Evolutionary conservation across 331 rosid genomes (phyloP).

Genomic region (Quercus tomentella): DNA sequence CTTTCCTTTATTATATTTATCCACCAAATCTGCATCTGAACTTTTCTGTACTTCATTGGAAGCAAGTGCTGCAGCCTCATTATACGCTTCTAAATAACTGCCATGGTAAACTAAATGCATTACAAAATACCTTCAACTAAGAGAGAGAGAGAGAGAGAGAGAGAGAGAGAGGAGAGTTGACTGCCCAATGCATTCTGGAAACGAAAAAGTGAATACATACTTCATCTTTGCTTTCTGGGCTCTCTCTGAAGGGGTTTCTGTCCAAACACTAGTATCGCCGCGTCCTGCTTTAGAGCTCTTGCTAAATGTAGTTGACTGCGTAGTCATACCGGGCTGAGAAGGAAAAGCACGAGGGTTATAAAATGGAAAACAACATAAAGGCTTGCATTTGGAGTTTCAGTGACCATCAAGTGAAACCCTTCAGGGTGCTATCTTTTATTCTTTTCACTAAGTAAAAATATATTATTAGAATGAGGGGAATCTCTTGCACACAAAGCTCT

Average conservation of each 20-base stretch:
- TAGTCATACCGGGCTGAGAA: constrained; percentile 79
- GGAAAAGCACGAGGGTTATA: background rate
- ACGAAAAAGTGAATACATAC: constrained; percentile 30
- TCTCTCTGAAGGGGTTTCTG: constrained; percentile 84
- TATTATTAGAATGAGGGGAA: too few species aligned
- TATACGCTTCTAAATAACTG: constrained; percentile 94
- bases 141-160: background rate
- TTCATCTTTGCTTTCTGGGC: constrained; percentile 90
- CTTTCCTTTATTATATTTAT: constrained; percentile 72
- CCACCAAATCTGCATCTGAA: constrained; percentile 81
- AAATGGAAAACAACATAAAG: background rate
- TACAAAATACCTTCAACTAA: constrained; percentile 2
- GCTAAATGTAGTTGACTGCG: constrained; percentile 72
- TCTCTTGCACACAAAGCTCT: too few species aligned
- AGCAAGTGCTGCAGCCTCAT: constrained; percentile 73
- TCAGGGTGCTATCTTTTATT: too few species aligned
- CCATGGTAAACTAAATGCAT: constrained; percentile 17
- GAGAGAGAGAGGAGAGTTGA: background rate
- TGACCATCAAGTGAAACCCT: background rate
- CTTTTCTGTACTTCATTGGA: constrained; percentile 56
- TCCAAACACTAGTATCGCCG: constrained; percentile 90
- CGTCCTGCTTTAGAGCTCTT: constrained; percentile 72
- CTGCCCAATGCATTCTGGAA: constrained; percentile 11
- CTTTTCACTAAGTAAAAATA: too few species aligned
- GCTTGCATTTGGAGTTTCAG: background rate